Percentiles rank a stretch among this genome's conserved stretches.
Evolutionary conservation across 805 yeast species (phyloP).

Genomic region (Saccharomycopsis sp.): DNA sequence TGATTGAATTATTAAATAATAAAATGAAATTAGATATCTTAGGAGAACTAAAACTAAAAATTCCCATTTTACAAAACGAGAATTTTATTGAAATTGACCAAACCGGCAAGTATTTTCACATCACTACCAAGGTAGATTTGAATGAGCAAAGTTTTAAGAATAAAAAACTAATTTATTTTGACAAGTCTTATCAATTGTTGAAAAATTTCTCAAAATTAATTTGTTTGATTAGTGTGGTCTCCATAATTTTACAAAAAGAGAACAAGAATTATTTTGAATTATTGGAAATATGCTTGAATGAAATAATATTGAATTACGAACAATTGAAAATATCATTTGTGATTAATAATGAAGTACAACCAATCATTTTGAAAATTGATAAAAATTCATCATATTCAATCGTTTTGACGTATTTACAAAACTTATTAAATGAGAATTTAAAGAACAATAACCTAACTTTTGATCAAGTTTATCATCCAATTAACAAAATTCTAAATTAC

Average conservation of each 20-base stretch:
- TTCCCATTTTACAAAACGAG: background rate
- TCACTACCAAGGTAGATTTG: conserved; percentile 7
- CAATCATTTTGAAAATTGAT: background rate
- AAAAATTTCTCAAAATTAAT: conserved; percentile 3
- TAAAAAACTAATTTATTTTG: conserved; percentile 4
- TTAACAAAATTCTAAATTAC: no score
- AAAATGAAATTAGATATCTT: conserved; percentile 12
- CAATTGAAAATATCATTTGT: no score
- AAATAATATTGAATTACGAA: conserved; percentile 3
- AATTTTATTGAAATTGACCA: conserved; percentile 6
- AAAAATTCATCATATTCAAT: conserved; percentile 1
- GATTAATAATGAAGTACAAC: background rate
- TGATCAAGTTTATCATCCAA: no score
- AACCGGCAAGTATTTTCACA: conserved; percentile 10
- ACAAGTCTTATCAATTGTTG: background rate
- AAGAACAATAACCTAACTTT: no score
- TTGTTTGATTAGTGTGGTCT: conserved; percentile 3
- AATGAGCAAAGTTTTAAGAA: conserved; percentile 1
- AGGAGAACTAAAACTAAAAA: conserved; percentile 6
- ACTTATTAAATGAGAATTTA: conserved; percentile 2
- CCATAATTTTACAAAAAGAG: background rate
- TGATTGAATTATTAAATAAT: conserved; percentile 9
- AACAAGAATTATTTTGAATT: background rate
- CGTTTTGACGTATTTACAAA: background rate
- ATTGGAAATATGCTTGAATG: conserved; percentile 6